Base-by-base conservation (phyloP, 306 rosid species). In the Mimosa pudica region DNA sequence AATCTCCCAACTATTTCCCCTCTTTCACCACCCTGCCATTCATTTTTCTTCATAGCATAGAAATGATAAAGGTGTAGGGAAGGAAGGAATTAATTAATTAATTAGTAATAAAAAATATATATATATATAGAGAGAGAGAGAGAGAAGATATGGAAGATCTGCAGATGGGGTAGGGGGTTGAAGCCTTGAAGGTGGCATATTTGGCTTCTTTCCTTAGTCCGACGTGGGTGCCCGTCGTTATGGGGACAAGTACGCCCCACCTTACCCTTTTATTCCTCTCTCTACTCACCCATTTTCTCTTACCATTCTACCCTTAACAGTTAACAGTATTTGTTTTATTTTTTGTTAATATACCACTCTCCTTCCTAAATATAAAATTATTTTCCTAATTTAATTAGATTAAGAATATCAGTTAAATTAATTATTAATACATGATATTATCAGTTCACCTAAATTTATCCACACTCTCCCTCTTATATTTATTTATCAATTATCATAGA, bases 171-270 rank as follows among this genome's bases (percentile, higher is more conserved):
- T 82, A 85, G 70, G 33, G 48, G 17, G 18, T 81, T 87, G 92
- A n/a, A n/a, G n/a, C n/a, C n/a, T n/a, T n/a, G n/a, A 88, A 88
- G 84, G 84, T 89, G 94, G 89, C 92, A 83, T 82, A 83, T 90
- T 90, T 90, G 96, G 88, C 97, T 78, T 70, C 72, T 87, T 79
- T 80, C 85, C 69, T 73, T 71, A 81, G 64, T 89, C 93, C 87
- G 77, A 90, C 91, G 89, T 89, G 88, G 84, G 54, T 92, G 94
- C 88, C 88, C 89, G 84, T 90, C 89, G 89, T 83, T 86, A 89
- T 85, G 91, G 91, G 80, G 79, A 83, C 97, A 84, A 60, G 83
- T 86, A 82, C 97, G 93, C 14, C 95, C 66, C 66, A 60, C 94
- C 82, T 5, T 3, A 1, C 0, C 0, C 73, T 86, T 88, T 89